Evolutionary conservation across 129 eudicot species (phyloP), one percentile per base, ranked within the genome.

Genomic region (Flaveria trinervia): DNA sequence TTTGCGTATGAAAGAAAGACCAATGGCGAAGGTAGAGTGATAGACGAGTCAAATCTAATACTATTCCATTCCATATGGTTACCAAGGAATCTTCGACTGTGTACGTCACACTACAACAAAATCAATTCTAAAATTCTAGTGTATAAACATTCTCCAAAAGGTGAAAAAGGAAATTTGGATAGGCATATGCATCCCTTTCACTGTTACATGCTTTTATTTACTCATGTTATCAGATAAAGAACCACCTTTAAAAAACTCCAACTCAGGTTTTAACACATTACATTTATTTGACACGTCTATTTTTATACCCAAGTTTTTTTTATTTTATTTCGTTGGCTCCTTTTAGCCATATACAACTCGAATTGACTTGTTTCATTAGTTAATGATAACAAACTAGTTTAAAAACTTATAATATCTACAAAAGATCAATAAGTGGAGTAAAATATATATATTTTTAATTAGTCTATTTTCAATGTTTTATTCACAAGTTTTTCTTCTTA

Each of bases 1-100:
- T 80, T 80, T 79, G 44, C 52, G 9, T 6, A n/a, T 51, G 79
- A 73, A 73, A 73, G 70, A 67, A 26, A 54, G 70, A 80, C 79
- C 54, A 73, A 17, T 80, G 79, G 75, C 54, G 57, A 54, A 52
- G 70, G 65, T 52, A 65, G 79, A 73, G 64, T 74, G 79, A 80
- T 73, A 23, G 64, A 51, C 44, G 8, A 18, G 74, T 73, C 75
- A 80, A 65, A 66, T 73, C 70, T 0, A 3, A 52, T 41, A 62
- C 44, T 56, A 70, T 65, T 30, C 71, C 49, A 36, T 41, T n/a
- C 45, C 39, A 25, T 79, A 26, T 10, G 65, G 65, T 36, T 41
- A 50, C 44, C 36, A 72, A 61, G 10, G 84, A 54, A 65, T 73
- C 75, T 80, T 66, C 79, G 70, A 18, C 3, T 64, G 23, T 17